These are phyloP conservation scores for Colletotrichum spaethianum DNA, from an alignment of 2,329 filamentous ascomycete species.

Conservation along the genomic window DNA sequence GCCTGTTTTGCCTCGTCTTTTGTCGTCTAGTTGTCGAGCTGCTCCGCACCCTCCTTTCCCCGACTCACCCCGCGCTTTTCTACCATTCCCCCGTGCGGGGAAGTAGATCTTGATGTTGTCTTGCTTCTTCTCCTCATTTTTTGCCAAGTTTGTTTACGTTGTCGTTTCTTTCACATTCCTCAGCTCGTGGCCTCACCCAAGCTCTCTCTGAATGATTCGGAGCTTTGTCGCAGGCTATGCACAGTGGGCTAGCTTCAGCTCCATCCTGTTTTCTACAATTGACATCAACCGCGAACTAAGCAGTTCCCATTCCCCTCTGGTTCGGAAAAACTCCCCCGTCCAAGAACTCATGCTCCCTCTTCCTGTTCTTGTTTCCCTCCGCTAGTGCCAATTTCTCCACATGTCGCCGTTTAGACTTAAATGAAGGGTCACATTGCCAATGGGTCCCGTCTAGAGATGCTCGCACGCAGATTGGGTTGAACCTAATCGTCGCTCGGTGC, in stretches of 20 bases:
- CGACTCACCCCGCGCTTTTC: constrained; percentile 23
- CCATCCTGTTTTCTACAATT: neutral
- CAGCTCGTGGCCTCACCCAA: neutral
- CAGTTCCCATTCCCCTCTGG: neutral
- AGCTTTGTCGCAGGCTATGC: neutral
- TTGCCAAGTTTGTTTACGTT: neutral
- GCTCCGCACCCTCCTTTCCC: constrained; percentile 10
- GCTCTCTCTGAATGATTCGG: neutral
- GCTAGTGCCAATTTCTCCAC: constrained; percentile 27
- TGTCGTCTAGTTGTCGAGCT: neutral
- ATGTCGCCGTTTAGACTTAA: constrained; percentile 30
- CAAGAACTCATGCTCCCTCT: neutral
- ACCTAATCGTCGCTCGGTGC: constrained; percentile 1
- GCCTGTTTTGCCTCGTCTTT: neutral
- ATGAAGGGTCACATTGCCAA: constrained; percentile 29
- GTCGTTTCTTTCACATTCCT: neutral
- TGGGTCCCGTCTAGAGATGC: constrained; percentile 11
- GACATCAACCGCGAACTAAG: neutral
- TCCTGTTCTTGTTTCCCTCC: neutral
- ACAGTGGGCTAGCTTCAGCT: neutral
- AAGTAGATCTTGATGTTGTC: constrained; percentile 1
- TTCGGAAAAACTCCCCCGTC: neutral
- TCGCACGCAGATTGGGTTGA: constrained; percentile 8
- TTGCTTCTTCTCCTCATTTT: neutral
- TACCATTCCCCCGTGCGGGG: constrained; percentile 21